phyloP scores from a whole-genome alignment of 2,329 filamentous ascomycete species.

The Neonectria sp. region DNA sequence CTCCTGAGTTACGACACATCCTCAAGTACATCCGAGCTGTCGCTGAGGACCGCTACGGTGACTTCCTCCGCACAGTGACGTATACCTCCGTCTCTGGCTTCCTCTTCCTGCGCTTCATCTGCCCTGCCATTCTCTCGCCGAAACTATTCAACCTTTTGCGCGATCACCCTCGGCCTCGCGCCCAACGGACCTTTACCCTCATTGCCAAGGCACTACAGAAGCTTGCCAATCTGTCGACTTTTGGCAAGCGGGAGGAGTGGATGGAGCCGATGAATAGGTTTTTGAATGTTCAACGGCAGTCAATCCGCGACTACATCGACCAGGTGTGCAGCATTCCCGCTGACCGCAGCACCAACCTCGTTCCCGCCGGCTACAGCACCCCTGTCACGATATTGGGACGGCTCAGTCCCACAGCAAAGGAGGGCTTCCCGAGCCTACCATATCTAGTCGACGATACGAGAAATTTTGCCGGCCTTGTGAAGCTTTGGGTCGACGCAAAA shows the following conservation, averaged over 20 bases:
- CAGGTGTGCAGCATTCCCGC: conserved; percentile 86
- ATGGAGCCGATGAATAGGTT: conserved; percentile 99
- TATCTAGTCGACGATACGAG: conserved; percentile 93
- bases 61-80: conserved; percentile 88
- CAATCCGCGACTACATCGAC: conserved; percentile 91
- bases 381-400: conserved; percentile 91
- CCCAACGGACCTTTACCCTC: conserved; percentile 90
- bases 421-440: conserved; percentile 93
- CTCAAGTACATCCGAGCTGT: conserved; percentile 94
- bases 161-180: conserved; percentile 86
- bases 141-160: conserved; percentile 89
- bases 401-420: conserved; percentile 83
- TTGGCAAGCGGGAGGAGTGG: conserved; percentile 97
- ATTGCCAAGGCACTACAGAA: conserved; percentile 95
- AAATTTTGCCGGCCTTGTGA: conserved; percentile 87
- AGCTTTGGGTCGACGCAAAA: conserved; percentile 79
- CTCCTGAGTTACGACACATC: conserved; percentile 85
- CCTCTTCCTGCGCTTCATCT: conserved; percentile 94
- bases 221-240: conserved; percentile 89
- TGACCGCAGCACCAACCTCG: conserved; percentile 73
- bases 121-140: conserved; percentile 94
- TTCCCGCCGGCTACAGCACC: conserved; percentile 91
- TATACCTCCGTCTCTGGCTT: conserved; percentile 98
- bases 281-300: conserved; percentile 79
- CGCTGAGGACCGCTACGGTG: conserved; percentile 94